Percentiles rank a stretch among this genome's conserved stretches.
Evolutionary conservation across 352 stramenopile genomes (phyloP).

Genomic region (Phytophthora litchii): DNA sequence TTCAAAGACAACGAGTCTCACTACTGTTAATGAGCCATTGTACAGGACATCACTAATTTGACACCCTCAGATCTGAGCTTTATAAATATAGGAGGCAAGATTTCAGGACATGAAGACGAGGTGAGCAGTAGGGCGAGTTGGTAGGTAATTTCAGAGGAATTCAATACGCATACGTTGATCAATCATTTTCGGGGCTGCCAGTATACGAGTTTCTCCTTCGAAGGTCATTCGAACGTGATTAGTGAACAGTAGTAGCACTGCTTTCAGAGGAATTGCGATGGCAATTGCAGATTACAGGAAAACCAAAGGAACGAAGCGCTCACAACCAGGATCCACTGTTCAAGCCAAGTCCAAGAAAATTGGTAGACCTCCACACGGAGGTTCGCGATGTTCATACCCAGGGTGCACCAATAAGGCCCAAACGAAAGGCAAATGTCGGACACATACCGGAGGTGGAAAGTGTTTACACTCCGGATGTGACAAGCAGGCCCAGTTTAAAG

Average conservation of each 20-base stretch:
- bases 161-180: neutral
- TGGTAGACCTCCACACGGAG: slow-evolving; percentile 10
- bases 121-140: neutral
- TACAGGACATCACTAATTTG: too few relatives aligned
- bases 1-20: too few relatives aligned
- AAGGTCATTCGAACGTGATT: neutral
- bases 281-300: slow-evolving; percentile 2
- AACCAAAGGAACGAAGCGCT: slow-evolving; percentile 2
- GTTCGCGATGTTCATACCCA: slow-evolving; percentile 3
- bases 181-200: neutral
- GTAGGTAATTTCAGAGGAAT: neutral
- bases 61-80: neutral
- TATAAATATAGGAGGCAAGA: neutral
- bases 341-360: slow-evolving; percentile 16
- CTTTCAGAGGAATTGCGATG: neutral
- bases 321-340: neutral
- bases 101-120: slow-evolving; percentile 7
- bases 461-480: slow-evolving; percentile 14
- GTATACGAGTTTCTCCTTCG: neutral
- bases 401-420: slow-evolving; percentile 20
- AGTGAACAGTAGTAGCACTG: neutral
- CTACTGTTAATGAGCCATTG: too few relatives aligned
- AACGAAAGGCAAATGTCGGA: slow-evolving; percentile 22
- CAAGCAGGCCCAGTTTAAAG: slow-evolving; percentile 26
- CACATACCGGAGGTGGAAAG: slow-evolving; percentile 13